Conservation (phyloP, 768 basidiomycete genomes). For the Leccinum variicolor region DNA sequence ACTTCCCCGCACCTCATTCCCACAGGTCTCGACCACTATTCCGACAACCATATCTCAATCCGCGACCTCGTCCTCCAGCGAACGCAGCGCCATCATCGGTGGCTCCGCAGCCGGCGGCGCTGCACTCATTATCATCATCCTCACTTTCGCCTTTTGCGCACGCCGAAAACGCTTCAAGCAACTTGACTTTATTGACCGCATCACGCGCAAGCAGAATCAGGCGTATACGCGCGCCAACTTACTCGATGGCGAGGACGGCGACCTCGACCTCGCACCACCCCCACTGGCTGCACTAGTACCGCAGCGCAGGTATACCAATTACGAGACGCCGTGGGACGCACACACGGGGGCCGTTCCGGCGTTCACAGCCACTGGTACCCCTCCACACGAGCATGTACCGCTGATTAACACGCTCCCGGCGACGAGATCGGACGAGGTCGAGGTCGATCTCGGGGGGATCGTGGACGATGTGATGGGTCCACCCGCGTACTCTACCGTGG, state of each 20-base stretch:
- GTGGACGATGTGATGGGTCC: constrained; percentile 52
- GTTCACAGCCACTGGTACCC: constrained; percentile 20
- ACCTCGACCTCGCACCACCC: constrained; percentile 4
- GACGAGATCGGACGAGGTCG: constrained; percentile 10
- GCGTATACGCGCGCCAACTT: constrained; percentile 18
- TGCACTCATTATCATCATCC: constrained; percentile 33
- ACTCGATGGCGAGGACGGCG: constrained; percentile 27
- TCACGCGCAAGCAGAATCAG: constrained; percentile 22
- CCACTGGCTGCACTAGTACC: not conserved
- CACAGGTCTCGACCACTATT: constrained; percentile 12
- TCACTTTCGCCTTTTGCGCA: constrained; percentile 37
- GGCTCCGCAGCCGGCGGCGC: constrained; percentile 39
- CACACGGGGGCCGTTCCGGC: not conserved
- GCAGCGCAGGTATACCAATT: constrained; percentile 13
- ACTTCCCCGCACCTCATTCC: not conserved
- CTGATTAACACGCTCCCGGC: constrained; percentile 18
- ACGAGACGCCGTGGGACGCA: constrained; percentile 23
- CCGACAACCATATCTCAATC: constrained; percentile 19
- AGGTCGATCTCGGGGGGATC: constrained; percentile 40
- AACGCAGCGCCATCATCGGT: constrained; percentile 41
- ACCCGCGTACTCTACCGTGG: not conserved
- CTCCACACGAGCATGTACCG: constrained; percentile 31
- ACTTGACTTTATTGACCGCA: constrained; percentile 28
- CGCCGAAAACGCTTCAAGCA: constrained; percentile 36
- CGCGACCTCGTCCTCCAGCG: not conserved